Evolutionary conservation across 2,329 filamentous ascomycete genomes (phyloP), one percentile per base, ranked within the genome.

Genomic region (Alternaria sp.): DNA sequence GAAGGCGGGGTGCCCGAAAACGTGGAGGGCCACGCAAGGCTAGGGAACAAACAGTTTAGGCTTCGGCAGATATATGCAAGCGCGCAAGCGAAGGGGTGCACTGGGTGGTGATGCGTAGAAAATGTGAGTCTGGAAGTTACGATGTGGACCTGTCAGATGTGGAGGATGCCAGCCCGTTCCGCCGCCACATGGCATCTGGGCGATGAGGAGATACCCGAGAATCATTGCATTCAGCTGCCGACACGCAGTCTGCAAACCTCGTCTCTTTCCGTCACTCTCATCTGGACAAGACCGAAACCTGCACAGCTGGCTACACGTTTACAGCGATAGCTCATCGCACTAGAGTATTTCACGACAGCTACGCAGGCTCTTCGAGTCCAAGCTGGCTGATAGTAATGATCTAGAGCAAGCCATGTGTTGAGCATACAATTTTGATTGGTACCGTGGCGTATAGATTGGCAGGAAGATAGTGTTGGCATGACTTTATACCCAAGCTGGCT

Each of bases 321-420:
- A 15, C 1, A 5, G 21, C 45, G 13, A 47, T 10, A 8, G 8
- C 32, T 40, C 1, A 10, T 40, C 3, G 32, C 1, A 1, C 32
- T 10, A 40, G 32, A n/a, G 0, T 10, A 1, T 0, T 40, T n/a
- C 32, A n/a, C 15, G 32, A 6, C 8, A 10, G 32, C 32, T 40
- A 0, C 0, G 0, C 32, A 40, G 1, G 4, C 8, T 4, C 8
- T 40, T 40, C 32, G 5, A 40, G 32, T 40, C 3, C 5, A 1
- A 10, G 15, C 1, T n/a, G 32, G 45, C 45, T 10, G 45, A 4
- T 6, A 2, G 0, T 23, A 0, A 47, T 11, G 21, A 25, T 47
- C 21, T n/a, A n/a, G 45, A 47, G 21, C 21, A 47, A 23, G 45
- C 21, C 21, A n/a, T n/a, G n/a, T n/a, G n/a, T n/a, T n/a, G n/a